phyloP scores from a whole-genome alignment of 208 protist genomes.

The Herpetomonas samuelpessoai region DNA sequence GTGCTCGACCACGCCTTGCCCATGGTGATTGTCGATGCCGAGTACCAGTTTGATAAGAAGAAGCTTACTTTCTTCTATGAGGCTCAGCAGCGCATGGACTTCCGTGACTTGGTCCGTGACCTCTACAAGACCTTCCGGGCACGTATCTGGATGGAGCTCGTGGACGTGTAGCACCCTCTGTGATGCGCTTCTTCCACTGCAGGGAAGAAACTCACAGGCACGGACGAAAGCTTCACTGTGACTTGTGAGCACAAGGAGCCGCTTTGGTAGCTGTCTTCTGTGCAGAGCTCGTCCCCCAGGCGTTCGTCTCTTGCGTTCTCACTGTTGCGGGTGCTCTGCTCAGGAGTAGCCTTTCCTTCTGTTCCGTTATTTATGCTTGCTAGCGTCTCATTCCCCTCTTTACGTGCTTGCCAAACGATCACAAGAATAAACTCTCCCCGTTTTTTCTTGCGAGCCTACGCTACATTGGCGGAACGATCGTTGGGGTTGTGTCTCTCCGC shows the following conservation, averaged over 20 bases:
- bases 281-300: too few relatives aligned
- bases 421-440: too few relatives aligned
- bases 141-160: conserved; percentile 89
- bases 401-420: too few relatives aligned
- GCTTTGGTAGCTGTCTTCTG: too few relatives aligned
- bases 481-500: conserved; percentile 1
- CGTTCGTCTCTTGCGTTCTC: too few relatives aligned
- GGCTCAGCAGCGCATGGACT: conserved; percentile 85
- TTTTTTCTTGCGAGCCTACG: too few relatives aligned
- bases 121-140: conserved; percentile 88
- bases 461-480: neutral
- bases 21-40: conserved; percentile 89
- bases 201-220: too few relatives aligned
- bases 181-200: too few relatives aligned
- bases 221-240: too few relatives aligned
- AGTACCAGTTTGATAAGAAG: conserved; percentile 92
- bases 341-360: too few relatives aligned
- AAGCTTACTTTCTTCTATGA: conserved; percentile 93
- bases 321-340: too few relatives aligned
- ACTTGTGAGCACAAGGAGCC: too few relatives aligned
- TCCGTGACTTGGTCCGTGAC: conserved; percentile 84
- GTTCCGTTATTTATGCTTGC: neutral
- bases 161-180: conserved; percentile 69
- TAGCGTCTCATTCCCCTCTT: neutral
- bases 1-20: conserved; percentile 81